Conservation (phyloP, 768 basidiomycete genomes). For the Mycena leptocephala region DNA sequence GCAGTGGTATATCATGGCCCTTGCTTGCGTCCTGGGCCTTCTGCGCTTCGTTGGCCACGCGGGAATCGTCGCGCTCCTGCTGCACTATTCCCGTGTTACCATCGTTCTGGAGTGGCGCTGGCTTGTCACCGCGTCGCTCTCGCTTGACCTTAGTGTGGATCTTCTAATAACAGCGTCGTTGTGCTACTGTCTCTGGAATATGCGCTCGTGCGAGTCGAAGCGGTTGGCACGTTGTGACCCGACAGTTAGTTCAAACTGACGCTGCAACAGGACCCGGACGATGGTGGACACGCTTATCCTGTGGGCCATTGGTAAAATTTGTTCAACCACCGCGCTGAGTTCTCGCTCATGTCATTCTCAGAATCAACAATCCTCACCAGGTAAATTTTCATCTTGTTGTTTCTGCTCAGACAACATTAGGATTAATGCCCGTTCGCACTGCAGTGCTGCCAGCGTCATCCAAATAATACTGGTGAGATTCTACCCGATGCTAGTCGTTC, state of each 20-base stretch:
- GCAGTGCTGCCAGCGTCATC: neutral
- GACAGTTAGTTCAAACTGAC: too few species aligned
- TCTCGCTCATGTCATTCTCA: too few species aligned
- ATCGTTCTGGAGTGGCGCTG: constrained; percentile 11
- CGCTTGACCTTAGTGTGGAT: neutral
- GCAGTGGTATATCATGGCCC: neutral
- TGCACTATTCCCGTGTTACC: neutral
- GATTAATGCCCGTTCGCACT: neutral
- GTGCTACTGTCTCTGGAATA: too few species aligned
- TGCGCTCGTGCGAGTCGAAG: neutral
- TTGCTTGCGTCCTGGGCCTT: neutral
- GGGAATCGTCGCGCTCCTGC: neutral
- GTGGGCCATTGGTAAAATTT: too few species aligned
- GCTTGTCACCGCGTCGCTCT: constrained; percentile 3
- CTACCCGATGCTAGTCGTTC: neutral
- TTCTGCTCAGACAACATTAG: too few species aligned
- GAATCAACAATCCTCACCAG: too few species aligned
- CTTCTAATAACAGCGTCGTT: neutral
- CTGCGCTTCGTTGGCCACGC: neutral
- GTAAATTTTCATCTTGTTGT: too few species aligned
- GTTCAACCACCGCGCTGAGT: too few species aligned
- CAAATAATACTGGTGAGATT: neutral
- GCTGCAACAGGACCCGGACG: too few species aligned
- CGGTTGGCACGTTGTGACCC: neutral
- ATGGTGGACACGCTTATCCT: too few species aligned